Evolutionary conservation across 495 filamentous ascomycete species (phyloP).

Genomic region (Geopyxis carbonaria): DNA sequence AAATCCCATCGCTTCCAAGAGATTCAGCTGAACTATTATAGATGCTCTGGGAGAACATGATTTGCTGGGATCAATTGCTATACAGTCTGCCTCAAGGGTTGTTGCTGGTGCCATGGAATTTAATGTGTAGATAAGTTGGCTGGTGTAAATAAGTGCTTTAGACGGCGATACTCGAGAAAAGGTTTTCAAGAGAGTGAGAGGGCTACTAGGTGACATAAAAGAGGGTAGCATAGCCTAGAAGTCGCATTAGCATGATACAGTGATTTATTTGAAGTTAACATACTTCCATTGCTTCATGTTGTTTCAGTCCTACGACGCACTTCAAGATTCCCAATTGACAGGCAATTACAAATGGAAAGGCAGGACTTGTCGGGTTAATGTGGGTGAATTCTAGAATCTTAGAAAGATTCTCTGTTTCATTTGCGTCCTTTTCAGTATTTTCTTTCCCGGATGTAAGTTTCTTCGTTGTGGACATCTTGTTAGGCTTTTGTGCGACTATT

Average conservation of each 20-base stretch:
- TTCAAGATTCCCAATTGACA: constrained; percentile 21
- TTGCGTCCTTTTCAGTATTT: constrained; percentile 26
- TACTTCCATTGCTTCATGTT: constrained; percentile 19
- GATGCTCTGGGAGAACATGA: constrained; percentile 14
- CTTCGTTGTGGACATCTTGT: constrained; percentile 16
- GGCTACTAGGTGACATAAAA: constrained; percentile 12
- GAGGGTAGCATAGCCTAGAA: constrained; percentile 16
- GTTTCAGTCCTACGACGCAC: constrained; percentile 21
- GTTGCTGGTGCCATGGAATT: constrained; percentile 13
- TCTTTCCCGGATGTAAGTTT: constrained; percentile 28
- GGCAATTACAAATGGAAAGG: constrained; percentile 18
- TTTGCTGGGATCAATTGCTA: constrained; percentile 10
- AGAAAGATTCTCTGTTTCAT: constrained; percentile 28
- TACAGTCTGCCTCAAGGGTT: constrained; percentile 10
- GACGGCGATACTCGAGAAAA: constrained; percentile 14
- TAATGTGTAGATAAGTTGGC: constrained; percentile 15
- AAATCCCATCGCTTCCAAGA: neutral
- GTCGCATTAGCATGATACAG: constrained; percentile 6
- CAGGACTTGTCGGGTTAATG: constrained; percentile 7
- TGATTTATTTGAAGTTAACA: neutral
- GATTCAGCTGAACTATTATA: constrained; percentile 4
- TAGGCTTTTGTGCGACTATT: constrained; percentile 21
- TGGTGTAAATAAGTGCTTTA: constrained; percentile 18
- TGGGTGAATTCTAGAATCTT: constrained; percentile 21
- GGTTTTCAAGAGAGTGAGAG: constrained; percentile 13